Evolutionary conservation across 345 rosid genomes (phyloP).

Genomic region (Gossypium thurberi): DNA sequence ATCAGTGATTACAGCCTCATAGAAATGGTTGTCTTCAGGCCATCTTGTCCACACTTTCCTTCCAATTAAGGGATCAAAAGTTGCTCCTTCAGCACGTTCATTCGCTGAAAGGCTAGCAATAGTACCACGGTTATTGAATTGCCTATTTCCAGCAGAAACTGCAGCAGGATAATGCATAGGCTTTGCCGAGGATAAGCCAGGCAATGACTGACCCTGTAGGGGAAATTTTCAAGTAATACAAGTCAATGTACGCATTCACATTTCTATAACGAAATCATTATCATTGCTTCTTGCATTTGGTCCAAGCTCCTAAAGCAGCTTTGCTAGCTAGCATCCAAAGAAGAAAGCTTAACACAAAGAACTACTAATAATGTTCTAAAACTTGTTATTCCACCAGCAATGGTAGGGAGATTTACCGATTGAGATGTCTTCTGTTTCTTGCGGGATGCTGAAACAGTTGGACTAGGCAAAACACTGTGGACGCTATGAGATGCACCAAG

Average conservation of each 20-base stretch:
- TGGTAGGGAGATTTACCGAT: conserved; percentile 36
- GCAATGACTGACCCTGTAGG: not conserved
- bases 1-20: conserved; percentile 82
- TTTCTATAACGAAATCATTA: conserved; percentile 6
- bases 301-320: conserved; percentile 3
- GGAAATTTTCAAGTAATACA: not conserved
- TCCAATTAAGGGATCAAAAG: not conserved
- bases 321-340: conserved; percentile 14
- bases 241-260: conserved; percentile 3
- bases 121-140: not conserved
- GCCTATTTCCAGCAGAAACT: conserved; percentile 4
- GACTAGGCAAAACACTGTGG: conserved; percentile 66
- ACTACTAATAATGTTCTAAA: not conserved
- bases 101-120: not conserved
- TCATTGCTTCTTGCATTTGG: not conserved
- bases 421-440: conserved; percentile 79
- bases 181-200: not conserved
- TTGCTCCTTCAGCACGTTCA: not conserved
- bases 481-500: conserved; percentile 38
- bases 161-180: not conserved
- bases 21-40: conserved; percentile 92
- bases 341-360: conserved; percentile 14
- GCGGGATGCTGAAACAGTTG: conserved; percentile 66
- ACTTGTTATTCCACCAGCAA: conserved; percentile 6
- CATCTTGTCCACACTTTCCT: conserved; percentile 42